Conservation (phyloP, 805 yeast species). For the Hanseniaspora thailandica region DNA sequence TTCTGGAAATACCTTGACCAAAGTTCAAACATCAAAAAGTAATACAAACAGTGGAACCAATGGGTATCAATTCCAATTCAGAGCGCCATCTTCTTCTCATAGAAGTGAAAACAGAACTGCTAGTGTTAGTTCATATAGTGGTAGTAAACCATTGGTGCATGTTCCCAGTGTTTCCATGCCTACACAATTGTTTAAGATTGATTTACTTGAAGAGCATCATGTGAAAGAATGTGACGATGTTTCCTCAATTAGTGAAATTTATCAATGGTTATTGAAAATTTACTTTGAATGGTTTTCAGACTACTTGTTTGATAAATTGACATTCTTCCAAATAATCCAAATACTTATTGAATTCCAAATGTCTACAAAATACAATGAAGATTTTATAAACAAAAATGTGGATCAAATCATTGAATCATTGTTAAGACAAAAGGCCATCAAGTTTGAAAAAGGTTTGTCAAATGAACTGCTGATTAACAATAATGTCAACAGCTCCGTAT, state of each 20-base stretch:
- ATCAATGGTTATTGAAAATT: constrained; percentile 42
- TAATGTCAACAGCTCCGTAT: not conserved
- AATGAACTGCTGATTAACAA: constrained; percentile 24
- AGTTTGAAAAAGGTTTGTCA: constrained; percentile 24
- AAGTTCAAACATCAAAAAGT: not conserved
- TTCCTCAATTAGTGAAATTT: constrained; percentile 39
- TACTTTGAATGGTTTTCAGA: constrained; percentile 44
- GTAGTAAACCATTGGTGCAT: constrained; percentile 26
- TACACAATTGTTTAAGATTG: constrained; percentile 44
- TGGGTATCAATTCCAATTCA: constrained; percentile 9
- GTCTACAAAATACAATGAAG: constrained; percentile 39
- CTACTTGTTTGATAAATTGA: constrained; percentile 37
- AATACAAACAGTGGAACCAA: not conserved
- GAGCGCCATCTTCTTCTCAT: constrained; percentile 12
- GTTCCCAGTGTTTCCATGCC: constrained; percentile 36
- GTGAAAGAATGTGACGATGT: constrained; percentile 37
- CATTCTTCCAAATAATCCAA: constrained; percentile 43
- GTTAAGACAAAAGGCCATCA: constrained; percentile 33
- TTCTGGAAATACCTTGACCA: not conserved
- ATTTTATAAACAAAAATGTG: constrained; percentile 39
- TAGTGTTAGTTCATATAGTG: constrained; percentile 26
- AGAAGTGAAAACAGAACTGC: constrained; percentile 22
- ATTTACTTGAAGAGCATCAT: constrained; percentile 38
- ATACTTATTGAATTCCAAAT: constrained; percentile 40
- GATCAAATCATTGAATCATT: constrained; percentile 38